Evolutionary conservation across 345 rosid species (phyloP), one percentile per base, ranked within the genome.

Genomic region (Xanthoceras sorbifolium): DNA sequence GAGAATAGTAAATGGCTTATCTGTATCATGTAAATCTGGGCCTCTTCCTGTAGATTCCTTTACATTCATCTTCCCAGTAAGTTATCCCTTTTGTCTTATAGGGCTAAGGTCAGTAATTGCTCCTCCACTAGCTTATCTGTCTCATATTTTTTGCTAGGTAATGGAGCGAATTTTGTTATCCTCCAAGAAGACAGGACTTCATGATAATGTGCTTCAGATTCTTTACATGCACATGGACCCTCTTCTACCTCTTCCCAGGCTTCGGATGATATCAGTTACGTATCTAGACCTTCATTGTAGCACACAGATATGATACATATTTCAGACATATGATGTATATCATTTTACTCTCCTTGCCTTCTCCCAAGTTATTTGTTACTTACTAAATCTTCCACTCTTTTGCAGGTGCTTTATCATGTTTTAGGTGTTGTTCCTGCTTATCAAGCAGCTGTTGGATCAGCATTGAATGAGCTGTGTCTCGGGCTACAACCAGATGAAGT

Each of bases 11-110:
- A 76, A 78, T 64, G 97, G 94, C 60, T 83, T 96, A 78, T 83
- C 92, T 11, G 63, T 84, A 42, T 90, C 98, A 60, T 93, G 99
- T 82, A 90, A 91, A 93, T 85, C 87, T 64, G 92, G 98, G 62
- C 91, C 98, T 67, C 97, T 96, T 78, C 99, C 99, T 70, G 97
- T 96, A 22, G 98, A 96, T 84, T 90, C 99, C 68, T 96, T 96
- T 81, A 88, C 87, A 55, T 93, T 96, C 83, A 87, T 96, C 79
- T 93, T 96, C 78, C 99, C 97, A 69, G 99, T 96, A 73, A 82
- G 93, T 82, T 66, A 60, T 72, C 50, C 50, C 64, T 36, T 9
- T 44, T 26, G 62, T 77, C 40, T 71, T 31, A 28, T 70, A 28
- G 66, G 29, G 26, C 18, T 52, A 28, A 42, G 60, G 7, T 57